Base-by-base conservation (phyloP, 495 filamentous ascomycete species). In the Lophiostoma macrostomum region DNA sequence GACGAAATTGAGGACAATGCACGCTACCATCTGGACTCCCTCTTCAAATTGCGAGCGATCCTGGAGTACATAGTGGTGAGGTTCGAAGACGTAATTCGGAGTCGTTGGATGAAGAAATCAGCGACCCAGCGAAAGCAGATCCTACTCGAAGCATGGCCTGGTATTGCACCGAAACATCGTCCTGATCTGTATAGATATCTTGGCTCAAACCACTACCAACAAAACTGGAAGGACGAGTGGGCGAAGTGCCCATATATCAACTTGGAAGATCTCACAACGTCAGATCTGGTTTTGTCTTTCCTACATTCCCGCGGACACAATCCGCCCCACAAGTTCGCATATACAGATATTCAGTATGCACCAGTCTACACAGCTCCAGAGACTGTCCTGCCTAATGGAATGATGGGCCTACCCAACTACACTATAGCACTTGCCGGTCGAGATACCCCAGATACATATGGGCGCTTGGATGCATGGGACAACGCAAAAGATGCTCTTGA, bases 161-260 rank as follows among this genome's bases (percentile, higher is more conserved):
- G 47, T 12, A 60, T 60, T 43, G 14, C 35, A 10, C 1, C 27
- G 1, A 23, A 24, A 11, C 51, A 60, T 32, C 50, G 50, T 20
- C 50, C 50, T 24, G 51, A 52, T 35, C 12, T 56, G 5, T 22
- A 46, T 1, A n/a, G n/a, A 4, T 30, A 16, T 16, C 41, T 25
- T 47, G n/a, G 24, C 28, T 11, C n/a, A 35, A 27, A 36, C 18
- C 16, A n/a, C 35, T 18, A 12, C 2, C 44, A 16, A 14, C 32
- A 25, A 14, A 49, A 37, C 13, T 37, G 11, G 34, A 35, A 31
- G 12, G 16, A 42, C 14, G n/a, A n/a, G n/a, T n/a, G n/a, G n/a
- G 23, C 16, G 10, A 45, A 20, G 31, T 79, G 74, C 71, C 81
- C 80, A 0, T 69, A 73, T 45, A 75, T 83, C 62, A 85, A 84